Percentiles rank a stretch among this genome's conserved stretches.
phyloP scores from a whole-genome alignment of 2,329 filamentous ascomycete genomes.

The Kalmusia sp. region DNA sequence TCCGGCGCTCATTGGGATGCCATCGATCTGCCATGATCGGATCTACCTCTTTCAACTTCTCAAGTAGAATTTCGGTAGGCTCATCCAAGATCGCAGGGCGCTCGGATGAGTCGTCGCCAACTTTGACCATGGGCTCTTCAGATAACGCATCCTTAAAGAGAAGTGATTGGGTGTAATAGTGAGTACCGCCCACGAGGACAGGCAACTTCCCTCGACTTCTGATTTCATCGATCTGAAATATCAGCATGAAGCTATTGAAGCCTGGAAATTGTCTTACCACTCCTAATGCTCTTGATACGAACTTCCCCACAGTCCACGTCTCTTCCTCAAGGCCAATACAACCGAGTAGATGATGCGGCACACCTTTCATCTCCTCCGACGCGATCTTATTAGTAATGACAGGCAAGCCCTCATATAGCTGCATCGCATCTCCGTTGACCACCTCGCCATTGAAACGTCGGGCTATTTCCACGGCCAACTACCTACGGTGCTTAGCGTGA shows the following conservation, averaged over 20 bases:
- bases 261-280: slow-evolving; percentile 46
- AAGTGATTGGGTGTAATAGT: slow-evolving; percentile 92
- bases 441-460: slow-evolving; percentile 86
- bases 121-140: slow-evolving; percentile 48
- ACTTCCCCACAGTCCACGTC: slow-evolving; percentile 83
- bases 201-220: slow-evolving; percentile 78
- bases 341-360: slow-evolving; percentile 88
- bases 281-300: slow-evolving; percentile 71
- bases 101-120: slow-evolving; percentile 27
- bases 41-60: slow-evolving; percentile 79
- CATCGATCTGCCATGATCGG: slow-evolving; percentile 87
- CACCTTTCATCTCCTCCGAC: slow-evolving; percentile 72
- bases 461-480: slow-evolving; percentile 92
- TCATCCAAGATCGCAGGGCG: slow-evolving; percentile 74
- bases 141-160: slow-evolving; percentile 79
- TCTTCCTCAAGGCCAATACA: slow-evolving; percentile 77
- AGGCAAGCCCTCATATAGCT: slow-evolving; percentile 89
- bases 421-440: slow-evolving; percentile 98
- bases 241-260: slow-evolving; percentile 2
- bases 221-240: slow-evolving; percentile 74
- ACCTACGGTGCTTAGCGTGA: slow-evolving; percentile 48
- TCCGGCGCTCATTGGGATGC: slow-evolving; percentile 92
- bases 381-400: slow-evolving; percentile 96
- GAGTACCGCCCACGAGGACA: slow-evolving; percentile 91
- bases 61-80: slow-evolving; percentile 73